Evolutionary conservation across 176 grass and related monocot genomes (phyloP).

Genomic region (Bothriochloa decipiens): DNA sequence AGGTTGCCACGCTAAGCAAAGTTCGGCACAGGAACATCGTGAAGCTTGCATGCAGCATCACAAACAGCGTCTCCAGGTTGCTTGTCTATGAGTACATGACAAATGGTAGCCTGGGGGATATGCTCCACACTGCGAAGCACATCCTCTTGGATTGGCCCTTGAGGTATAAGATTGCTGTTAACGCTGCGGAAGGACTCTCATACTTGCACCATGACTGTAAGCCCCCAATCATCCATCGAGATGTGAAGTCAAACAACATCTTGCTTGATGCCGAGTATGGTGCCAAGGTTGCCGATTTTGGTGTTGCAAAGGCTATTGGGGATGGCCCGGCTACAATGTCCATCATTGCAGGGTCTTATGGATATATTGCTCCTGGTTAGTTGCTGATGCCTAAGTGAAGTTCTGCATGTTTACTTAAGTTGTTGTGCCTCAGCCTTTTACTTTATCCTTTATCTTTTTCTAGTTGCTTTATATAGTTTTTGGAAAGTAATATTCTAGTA

Average conservation of each 20-base stretch:
- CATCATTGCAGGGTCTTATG: slow-evolving; percentile 69
- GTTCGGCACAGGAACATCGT: slow-evolving; percentile 90
- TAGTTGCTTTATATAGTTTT: background rate
- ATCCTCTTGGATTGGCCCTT: slow-evolving; percentile 58
- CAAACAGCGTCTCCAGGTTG: slow-evolving; percentile 41
- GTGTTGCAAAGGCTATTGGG: slow-evolving; percentile 66
- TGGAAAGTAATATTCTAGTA: background rate
- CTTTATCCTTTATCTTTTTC: slow-evolving; percentile 8
- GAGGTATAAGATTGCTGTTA: slow-evolving; percentile 64
- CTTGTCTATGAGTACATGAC: slow-evolving; percentile 95
- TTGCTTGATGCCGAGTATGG: slow-evolving; percentile 67
- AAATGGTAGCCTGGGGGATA: slow-evolving; percentile 88
- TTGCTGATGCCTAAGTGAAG: slow-evolving; percentile 17
- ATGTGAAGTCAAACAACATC: slow-evolving; percentile 97
- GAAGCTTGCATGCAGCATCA: slow-evolving; percentile 75
- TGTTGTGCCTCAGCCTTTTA: background rate
- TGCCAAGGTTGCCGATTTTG: slow-evolving; percentile 82
- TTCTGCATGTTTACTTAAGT: slow-evolving; percentile 5
- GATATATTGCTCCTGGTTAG: slow-evolving; percentile 94
- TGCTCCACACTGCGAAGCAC: slow-evolving; percentile 61
- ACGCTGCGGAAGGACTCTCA: slow-evolving; percentile 75
- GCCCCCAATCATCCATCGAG: slow-evolving; percentile 76
- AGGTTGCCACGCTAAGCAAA: slow-evolving; percentile 64
- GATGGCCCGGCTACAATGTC: slow-evolving; percentile 65
- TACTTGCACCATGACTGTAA: slow-evolving; percentile 91